These are phyloP conservation scores for Thelonectria olida DNA, from an alignment of 2,329 filamentous ascomycete genomes.

Conservation along the genomic window DNA sequence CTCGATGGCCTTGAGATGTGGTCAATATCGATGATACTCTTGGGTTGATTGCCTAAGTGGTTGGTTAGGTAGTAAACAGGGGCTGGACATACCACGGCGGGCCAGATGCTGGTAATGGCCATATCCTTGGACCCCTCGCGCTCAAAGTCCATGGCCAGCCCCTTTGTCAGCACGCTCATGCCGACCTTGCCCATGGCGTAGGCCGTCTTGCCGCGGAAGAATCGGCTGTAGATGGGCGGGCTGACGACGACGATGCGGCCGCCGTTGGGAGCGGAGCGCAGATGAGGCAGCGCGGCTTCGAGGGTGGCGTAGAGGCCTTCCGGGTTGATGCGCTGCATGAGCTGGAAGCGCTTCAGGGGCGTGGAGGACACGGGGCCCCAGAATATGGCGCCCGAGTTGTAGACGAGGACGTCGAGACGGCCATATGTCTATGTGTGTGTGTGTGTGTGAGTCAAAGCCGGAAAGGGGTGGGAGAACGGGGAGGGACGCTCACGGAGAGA, in stretches of 20 bases:
- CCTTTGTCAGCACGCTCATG: slow-evolving; percentile 85
- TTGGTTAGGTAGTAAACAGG: background rate
- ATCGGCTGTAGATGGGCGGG: slow-evolving; percentile 85
- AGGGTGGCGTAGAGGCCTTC: slow-evolving; percentile 80
- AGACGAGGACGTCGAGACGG: slow-evolving; percentile 77
- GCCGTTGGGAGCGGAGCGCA: slow-evolving; percentile 51
- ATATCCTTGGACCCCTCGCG: slow-evolving; percentile 72
- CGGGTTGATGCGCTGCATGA: slow-evolving; percentile 79
- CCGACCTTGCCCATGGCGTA: slow-evolving; percentile 83
- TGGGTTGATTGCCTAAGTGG: too few species aligned
- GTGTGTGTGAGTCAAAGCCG: background rate
- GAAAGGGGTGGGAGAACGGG: background rate
- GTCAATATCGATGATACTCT: slow-evolving; percentile 7
- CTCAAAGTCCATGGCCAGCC: slow-evolving; percentile 82
- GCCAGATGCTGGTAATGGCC: slow-evolving; percentile 86
- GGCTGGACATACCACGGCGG: slow-evolving; percentile 68
- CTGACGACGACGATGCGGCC: slow-evolving; percentile 81
- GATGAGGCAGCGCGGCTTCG: slow-evolving; percentile 74
- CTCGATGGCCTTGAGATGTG: slow-evolving; percentile 64
- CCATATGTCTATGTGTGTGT: slow-evolving; percentile 57
- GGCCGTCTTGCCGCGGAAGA: slow-evolving; percentile 86
- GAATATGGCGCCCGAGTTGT: slow-evolving; percentile 89
- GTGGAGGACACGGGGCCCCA: slow-evolving; percentile 80
- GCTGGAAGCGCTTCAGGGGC: slow-evolving; percentile 77
- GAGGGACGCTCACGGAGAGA: slow-evolving; percentile 47